Conservation (phyloP, 1,284 basidiomycete species). For the Fistulina hepatica region DNA sequence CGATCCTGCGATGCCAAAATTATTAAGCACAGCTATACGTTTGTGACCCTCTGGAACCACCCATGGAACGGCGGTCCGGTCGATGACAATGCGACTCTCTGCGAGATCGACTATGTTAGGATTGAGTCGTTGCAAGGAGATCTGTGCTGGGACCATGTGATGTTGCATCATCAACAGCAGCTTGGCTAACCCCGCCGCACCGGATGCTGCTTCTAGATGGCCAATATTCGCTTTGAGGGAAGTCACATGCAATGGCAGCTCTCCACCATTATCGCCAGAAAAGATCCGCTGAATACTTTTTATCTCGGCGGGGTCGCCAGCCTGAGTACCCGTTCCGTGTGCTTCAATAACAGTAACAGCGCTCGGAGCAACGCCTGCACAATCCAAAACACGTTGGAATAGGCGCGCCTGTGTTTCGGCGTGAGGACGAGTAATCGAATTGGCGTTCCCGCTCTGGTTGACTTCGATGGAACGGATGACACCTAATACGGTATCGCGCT, state of each 20-base stretch:
- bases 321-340: constrained; percentile 62
- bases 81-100: constrained; percentile 40
- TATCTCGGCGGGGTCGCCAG: constrained; percentile 56
- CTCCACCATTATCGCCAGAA: not conserved
- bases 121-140: constrained; percentile 47
- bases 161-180: constrained; percentile 56
- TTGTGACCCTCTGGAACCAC: constrained; percentile 22
- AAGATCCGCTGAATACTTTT: constrained; percentile 52
- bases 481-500: constrained; percentile 55
- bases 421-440: constrained; percentile 65
- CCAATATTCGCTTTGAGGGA: constrained; percentile 66
- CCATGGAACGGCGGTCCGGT: constrained; percentile 34
- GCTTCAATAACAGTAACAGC: constrained; percentile 56
- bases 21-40: constrained; percentile 53
- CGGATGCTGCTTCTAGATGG: constrained; percentile 65
- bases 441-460: constrained; percentile 54
- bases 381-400: constrained; percentile 37
- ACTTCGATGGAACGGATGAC: constrained; percentile 58
- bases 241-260: constrained; percentile 49
- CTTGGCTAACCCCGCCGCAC: constrained; percentile 59
- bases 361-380: constrained; percentile 33
- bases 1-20: constrained; percentile 66
- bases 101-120: constrained; percentile 40
- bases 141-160: constrained; percentile 43
- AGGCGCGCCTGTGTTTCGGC: constrained; percentile 45